Evolutionary conservation across 2,329 filamentous ascomycete genomes (phyloP), one percentile per base, ranked within the genome.

Genomic region (Penicillium crustosum): DNA sequence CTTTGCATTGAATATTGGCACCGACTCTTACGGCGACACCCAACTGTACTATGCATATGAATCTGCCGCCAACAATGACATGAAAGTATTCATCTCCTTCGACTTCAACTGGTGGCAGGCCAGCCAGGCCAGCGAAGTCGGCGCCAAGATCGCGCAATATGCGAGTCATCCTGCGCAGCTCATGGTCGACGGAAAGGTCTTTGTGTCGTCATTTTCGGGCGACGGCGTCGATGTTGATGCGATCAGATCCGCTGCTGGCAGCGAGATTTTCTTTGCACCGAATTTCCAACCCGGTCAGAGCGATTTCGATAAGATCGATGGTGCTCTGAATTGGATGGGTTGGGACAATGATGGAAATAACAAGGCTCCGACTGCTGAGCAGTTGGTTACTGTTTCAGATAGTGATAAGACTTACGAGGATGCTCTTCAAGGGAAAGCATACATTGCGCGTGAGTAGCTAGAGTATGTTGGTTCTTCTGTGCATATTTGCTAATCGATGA

Each of bases 11-110:
- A 82, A 82, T 50, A 81, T 83, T 47, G 80, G 79, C 29, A 68
- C 70, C 7, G 80, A 83, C 54, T 49, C 68, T 15, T 75, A 71
- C 61, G 71, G 68, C 27, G 77, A 81, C 50, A 63, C 73, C n/a
- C 80, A 83, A 65, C 76, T 83, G 4, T 70, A 64, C 1, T 77
- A 73, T 33, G 81, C 82, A 0, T 83, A 82, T 58, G 69, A 78
- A n/a, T 81, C 80, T 0, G 80, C 81, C 3, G 74, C 76, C 10
- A 72, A 71, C 8, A 71, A 73, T 57, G 70, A 71, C 47, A 81
- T 84, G 75, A 82, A 82, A 54, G 79, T 83, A 15, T 83, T 84
- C 54, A 78, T 85, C 60, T 84, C 82, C 1, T 85, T 84, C 60
- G 82, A 84, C 70, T 83, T 82, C 67, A 82, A 82, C 71, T 79